These are phyloP conservation scores for Parathielavia hyrcaniae DNA, from an alignment of 495 filamentous ascomycete genomes.

Conservation along the genomic window DNA sequence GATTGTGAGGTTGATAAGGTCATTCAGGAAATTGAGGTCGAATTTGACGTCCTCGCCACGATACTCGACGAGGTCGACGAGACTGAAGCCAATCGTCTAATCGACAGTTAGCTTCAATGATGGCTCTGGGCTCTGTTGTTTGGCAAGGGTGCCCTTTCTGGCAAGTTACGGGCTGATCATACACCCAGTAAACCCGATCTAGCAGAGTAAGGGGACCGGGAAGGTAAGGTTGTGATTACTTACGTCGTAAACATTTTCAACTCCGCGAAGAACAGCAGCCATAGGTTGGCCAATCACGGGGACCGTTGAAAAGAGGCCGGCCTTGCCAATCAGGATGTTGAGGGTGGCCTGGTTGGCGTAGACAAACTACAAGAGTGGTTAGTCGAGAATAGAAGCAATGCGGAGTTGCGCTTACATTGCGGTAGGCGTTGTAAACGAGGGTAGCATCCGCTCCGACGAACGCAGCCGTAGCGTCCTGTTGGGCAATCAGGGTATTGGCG, in stretches of 20 bases:
- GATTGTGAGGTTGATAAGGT: no score
- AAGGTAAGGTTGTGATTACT: neutral
- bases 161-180: no score
- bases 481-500: no score
- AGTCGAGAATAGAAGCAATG: neutral
- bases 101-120: neutral
- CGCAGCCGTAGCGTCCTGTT: no score
- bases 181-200: neutral
- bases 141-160: no score
- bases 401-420: neutral
- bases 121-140: neutral
- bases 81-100: neutral
- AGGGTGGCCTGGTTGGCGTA: neutral
- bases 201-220: neutral
- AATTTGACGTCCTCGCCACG: no score
- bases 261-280: neutral
- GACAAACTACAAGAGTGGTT: neutral
- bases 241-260: neutral
- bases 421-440: neutral
- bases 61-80: no score
- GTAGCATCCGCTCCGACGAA: neutral
- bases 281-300: neutral
- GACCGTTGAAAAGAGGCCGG: neutral
- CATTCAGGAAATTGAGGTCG: no score
- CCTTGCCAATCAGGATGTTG: neutral